Evolutionary conservation across 2,329 filamentous ascomycete genomes (phyloP).

Genomic region (Fusarium xylarioides): DNA sequence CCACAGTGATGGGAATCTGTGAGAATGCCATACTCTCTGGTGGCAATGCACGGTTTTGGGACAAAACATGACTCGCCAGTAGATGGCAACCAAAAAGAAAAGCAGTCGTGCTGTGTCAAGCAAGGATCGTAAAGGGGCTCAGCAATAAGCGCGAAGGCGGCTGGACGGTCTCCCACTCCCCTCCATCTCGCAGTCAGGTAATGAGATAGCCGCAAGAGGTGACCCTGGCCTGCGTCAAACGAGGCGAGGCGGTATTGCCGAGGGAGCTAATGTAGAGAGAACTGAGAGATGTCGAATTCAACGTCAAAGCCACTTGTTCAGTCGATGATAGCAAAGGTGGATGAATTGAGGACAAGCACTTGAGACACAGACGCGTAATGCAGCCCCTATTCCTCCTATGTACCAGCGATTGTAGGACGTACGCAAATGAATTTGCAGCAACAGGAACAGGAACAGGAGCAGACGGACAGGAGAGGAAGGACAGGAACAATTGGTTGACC

Average conservation of each 20-base stretch:
- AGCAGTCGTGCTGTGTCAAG: neutral
- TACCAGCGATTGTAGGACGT: neutral
- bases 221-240: neutral
- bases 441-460: neutral
- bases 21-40: constrained; percentile 27
- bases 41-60: neutral
- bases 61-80: constrained; percentile 14
- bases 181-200: neutral
- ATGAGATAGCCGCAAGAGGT: constrained; percentile 25
- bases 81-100: neutral
- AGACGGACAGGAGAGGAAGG: neutral
- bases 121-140: constrained; percentile 5
- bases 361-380: constrained; percentile 26
- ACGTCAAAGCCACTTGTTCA: neutral
- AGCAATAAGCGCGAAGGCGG: constrained; percentile 32
- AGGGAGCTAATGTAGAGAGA: neutral
- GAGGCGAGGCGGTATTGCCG: constrained; percentile 13
- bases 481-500: constrained; percentile 5
- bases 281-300: neutral
- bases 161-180: constrained; percentile 21
- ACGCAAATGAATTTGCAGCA: neutral
- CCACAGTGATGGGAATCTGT: constrained; percentile 11
- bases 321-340: neutral
- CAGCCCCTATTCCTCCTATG: constrained; percentile 12
- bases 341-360: neutral